Base-by-base conservation (phyloP, 805 yeast genomes). In the Cephaloascus fragrans region DNA sequence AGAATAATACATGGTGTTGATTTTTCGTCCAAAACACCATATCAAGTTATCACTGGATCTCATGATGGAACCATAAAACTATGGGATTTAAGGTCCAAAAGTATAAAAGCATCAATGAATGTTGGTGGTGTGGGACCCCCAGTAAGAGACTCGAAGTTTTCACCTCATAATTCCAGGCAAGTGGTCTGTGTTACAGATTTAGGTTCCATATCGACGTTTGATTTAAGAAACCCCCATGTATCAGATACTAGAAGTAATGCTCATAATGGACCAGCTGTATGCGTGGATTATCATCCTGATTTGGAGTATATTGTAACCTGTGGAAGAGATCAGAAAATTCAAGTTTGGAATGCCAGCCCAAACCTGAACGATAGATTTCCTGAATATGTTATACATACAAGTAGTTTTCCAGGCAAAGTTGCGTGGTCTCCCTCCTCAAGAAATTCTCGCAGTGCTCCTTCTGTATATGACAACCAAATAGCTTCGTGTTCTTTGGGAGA, bases 251-350 rank as follows among this genome's bases (percentile, higher is more conserved):
- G 80, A 42, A 71, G 93, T 54, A 84, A 82, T 49, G 94, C 96
- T 3, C 97, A 90, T 54, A 75, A 87, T 2, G 95, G 95, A 0
- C 95, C 96, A 2, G 97, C 95, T 0, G 63, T 89, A 15, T 76
- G 94, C 3, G 57, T 93, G 3, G 88, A 86, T 49, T 88, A 95
- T 80, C 96, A 89, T 52, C 95, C 94, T 0, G 80, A 77, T 31
- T 55, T 70, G 29, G 95, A 89, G 45, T 84, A 80, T 49, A 73
- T 93, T 17, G 80, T 81, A 4, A 85, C 96, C 17, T 97, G 97
- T 14, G 98, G 98, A 5, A 70, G 97, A 49, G 98, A 93, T 58
- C 81, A 83, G 39, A 80, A 79, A 47, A 67, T 83, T 28, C 86
- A 83, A 44, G 77, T 83, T 3, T 86, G 94, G 90, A 81, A 74